Conservation (phyloP, 495 filamentous ascomycete species). For the Penicillium lividum region DNA sequence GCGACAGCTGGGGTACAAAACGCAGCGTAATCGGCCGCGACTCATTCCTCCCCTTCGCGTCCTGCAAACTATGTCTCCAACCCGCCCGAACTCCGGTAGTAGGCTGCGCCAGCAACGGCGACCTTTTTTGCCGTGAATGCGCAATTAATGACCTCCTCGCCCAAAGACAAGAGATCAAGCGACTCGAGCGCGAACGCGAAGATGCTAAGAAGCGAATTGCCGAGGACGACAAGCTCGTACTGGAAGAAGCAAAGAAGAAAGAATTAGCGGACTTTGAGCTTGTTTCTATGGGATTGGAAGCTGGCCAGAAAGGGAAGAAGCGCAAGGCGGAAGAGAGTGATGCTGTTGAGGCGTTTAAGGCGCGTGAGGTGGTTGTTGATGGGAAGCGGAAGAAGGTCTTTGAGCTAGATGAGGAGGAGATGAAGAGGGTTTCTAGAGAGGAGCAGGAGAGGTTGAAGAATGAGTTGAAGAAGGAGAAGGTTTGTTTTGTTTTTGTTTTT, state of each 20-base stretch:
- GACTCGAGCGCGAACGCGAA: constrained; percentile 68
- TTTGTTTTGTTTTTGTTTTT: constrained; percentile 24
- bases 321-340: constrained; percentile 33
- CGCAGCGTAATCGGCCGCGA: constrained; percentile 87
- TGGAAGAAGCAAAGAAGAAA: constrained; percentile 35
- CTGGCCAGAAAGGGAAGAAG: constrained; percentile 24
- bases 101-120: constrained; percentile 69
- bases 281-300: constrained; percentile 45
- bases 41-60: constrained; percentile 89
- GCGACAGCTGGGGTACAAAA: constrained; percentile 76
- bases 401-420: constrained; percentile 78
- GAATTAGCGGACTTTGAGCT: constrained; percentile 45
- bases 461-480: constrained; percentile 75
- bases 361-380: constrained; percentile 68
- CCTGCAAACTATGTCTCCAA: constrained; percentile 86
- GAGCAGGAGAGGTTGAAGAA: constrained; percentile 69
- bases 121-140: constrained; percentile 97
- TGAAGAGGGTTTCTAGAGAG: constrained; percentile 66
- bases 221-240: constrained; percentile 41
- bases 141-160: constrained; percentile 86
- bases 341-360: constrained; percentile 38
- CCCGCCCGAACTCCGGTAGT: constrained; percentile 85
- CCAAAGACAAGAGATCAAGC: constrained; percentile 91
- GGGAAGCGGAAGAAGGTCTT: constrained; percentile 56
- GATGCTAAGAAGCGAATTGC: constrained; percentile 42